Percentiles rank a stretch among this genome's conserved stretches.
Conservation (phyloP, 441 rosid genomes). For the Brassica balearica region DNA sequence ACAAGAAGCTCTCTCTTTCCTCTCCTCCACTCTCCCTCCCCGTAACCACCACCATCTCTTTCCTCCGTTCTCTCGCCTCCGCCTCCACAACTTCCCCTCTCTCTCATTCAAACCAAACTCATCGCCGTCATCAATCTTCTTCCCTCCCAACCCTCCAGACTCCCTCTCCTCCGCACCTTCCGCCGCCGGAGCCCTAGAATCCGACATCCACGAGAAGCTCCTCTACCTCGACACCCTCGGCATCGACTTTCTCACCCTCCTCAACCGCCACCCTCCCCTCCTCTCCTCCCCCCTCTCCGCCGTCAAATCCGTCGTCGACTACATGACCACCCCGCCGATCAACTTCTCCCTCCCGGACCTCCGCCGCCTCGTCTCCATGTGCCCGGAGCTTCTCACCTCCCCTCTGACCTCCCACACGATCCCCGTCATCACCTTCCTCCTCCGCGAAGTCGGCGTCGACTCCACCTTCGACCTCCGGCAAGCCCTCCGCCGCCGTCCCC, state of each 20-base stretch:
- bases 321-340: constrained; percentile 54
- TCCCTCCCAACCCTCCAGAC: constrained; percentile 40
- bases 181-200: constrained; percentile 37
- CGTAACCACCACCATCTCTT: constrained; percentile 42
- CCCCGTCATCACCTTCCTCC: constrained; percentile 87
- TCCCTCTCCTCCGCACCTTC: constrained; percentile 9
- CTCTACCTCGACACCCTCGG: constrained; percentile 87
- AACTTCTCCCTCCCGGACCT: constrained; percentile 62
- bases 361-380: constrained; percentile 79
- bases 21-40: constrained; percentile 43
- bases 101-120: constrained; percentile 57
- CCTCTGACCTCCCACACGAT: constrained; percentile 50
- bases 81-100: constrained; percentile 54
- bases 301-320: constrained; percentile 68
- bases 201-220: constrained; percentile 71
- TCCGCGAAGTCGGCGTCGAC: constrained; percentile 70
- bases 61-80: constrained; percentile 55
- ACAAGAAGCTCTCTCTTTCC: constrained; percentile 58
- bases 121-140: constrained; percentile 45
- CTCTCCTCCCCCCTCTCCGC: constrained; percentile 54
- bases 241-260: constrained; percentile 67
- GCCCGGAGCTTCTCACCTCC: constrained; percentile 68
- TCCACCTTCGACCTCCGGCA: constrained; percentile 55
- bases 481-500: constrained; percentile 67
- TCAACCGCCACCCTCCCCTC: constrained; percentile 61